Conservation (phyloP, 352 stramenopile species). For the Globisporangium paroecandrum region DNA sequence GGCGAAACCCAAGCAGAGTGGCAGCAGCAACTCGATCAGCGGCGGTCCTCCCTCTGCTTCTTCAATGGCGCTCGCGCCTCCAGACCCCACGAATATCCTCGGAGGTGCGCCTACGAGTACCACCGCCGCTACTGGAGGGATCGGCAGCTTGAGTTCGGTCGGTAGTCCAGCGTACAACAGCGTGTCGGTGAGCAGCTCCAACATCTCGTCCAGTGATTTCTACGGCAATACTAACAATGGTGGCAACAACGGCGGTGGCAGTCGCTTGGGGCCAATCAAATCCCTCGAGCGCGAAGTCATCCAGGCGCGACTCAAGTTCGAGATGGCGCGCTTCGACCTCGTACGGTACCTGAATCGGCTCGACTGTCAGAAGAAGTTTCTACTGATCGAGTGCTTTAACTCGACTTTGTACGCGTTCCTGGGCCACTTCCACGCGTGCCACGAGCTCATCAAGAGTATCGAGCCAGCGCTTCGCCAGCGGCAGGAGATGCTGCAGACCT, state of each 20-base stretch:
- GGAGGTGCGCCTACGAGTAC: background rate
- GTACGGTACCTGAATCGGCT: conserved; percentile 82
- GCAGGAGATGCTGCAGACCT: conserved; percentile 66
- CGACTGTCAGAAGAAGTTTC: conserved; percentile 83
- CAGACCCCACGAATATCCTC: conserved; percentile 20
- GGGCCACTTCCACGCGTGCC: conserved; percentile 76
- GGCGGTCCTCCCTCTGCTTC: conserved; percentile 4
- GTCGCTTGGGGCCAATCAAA: conserved; percentile 11
- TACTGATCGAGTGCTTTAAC: conserved; percentile 84
- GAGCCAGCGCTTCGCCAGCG: conserved; percentile 63
- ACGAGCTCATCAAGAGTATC: conserved; percentile 76
- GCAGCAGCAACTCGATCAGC: conserved; percentile 23
- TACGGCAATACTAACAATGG: background rate
- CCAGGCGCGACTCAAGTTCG: conserved; percentile 59
- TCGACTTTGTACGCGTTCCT: conserved; percentile 79
- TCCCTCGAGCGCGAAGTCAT: conserved; percentile 69
- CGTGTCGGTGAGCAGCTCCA: conserved; percentile 5
- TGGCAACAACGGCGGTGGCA: background rate
- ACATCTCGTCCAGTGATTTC: conserved; percentile 11
- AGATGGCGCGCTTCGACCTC: conserved; percentile 80
- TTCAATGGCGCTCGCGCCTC: conserved; percentile 7
- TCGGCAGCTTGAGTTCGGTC: background rate
- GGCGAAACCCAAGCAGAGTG: conserved; percentile 56
- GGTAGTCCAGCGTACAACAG: conserved; percentile 16
- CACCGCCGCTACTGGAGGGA: background rate